These are phyloP conservation scores for Periconia sp. DNA, from an alignment of 2,329 filamentous ascomycete genomes.

Conservation along the genomic window DNA sequence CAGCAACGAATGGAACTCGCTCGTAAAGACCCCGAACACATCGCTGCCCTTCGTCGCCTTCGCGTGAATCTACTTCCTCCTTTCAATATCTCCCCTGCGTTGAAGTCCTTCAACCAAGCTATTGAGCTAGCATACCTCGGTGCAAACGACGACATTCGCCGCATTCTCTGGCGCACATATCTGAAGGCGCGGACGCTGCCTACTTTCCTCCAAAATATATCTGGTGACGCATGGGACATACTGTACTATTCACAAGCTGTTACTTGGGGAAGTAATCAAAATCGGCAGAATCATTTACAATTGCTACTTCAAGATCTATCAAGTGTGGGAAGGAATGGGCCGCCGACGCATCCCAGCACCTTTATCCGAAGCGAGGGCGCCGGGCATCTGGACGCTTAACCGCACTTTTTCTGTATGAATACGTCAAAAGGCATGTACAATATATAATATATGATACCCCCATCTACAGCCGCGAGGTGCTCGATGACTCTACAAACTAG, in stretches of 20 bases:
- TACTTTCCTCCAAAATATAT: constrained; percentile 38
- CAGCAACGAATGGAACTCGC: constrained; percentile 32
- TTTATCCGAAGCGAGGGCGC: no score
- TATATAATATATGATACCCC: constrained; percentile 17
- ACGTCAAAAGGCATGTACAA: constrained; percentile 13
- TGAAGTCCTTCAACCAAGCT: constrained; percentile 43
- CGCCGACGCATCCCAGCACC: constrained; percentile 39
- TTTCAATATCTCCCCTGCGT: constrained; percentile 38
- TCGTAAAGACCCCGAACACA: constrained; percentile 35
- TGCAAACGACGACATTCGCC: constrained; percentile 41
- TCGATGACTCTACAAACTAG: no score
- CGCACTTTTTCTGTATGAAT: no score
- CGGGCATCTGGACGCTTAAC: no score
- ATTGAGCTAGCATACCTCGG: constrained; percentile 43
- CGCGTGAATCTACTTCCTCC: constrained; percentile 35
- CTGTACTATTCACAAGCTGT: constrained; percentile 47
- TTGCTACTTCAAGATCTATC: constrained; percentile 36
- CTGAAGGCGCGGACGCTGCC: constrained; percentile 38
- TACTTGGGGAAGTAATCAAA: constrained; percentile 42
- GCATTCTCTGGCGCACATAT: constrained; percentile 46
- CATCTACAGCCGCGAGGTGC: neutral
- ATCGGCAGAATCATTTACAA: constrained; percentile 35
- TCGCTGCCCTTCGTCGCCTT: constrained; percentile 31
- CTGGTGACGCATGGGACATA: constrained; percentile 46
- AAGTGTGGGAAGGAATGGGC: constrained; percentile 39